Evolutionary conservation across 2,329 filamentous ascomycete species (phyloP).

Genomic region (Trichoderma hamatum): DNA sequence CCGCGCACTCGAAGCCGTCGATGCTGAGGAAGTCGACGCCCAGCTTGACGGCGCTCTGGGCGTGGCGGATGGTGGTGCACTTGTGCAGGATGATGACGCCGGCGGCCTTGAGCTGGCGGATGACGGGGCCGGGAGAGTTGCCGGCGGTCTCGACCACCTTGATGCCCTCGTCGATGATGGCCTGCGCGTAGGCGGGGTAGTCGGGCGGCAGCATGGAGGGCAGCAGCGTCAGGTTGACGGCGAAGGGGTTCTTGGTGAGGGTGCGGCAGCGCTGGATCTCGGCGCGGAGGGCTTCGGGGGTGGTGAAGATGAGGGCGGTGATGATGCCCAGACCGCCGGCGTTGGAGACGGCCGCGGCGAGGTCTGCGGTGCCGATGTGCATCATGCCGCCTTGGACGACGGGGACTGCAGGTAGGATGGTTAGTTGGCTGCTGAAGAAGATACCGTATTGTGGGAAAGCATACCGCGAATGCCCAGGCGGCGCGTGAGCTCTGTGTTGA

Average conservation of each 20-base stretch:
- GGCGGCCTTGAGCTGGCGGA: constrained; percentile 81
- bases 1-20: constrained; percentile 97
- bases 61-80: constrained; percentile 95
- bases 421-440: neutral
- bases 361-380: constrained; percentile 80
- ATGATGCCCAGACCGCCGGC: constrained; percentile 83
- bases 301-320: constrained; percentile 89
- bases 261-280: constrained; percentile 87
- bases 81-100: constrained; percentile 87
- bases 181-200: constrained; percentile 88
- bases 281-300: constrained; percentile 85
- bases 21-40: constrained; percentile 97
- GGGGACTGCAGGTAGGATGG: constrained; percentile 57
- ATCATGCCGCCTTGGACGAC: constrained; percentile 87
- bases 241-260: constrained; percentile 81
- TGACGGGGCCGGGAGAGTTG: constrained; percentile 86
- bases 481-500: constrained; percentile 61
- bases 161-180: constrained; percentile 91
- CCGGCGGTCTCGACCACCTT: constrained; percentile 91
- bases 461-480: constrained; percentile 58
- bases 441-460: neutral
- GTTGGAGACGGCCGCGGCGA: constrained; percentile 76
- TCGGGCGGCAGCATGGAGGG: constrained; percentile 88
- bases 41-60: constrained; percentile 86
- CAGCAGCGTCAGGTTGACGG: constrained; percentile 92